Percentiles rank a stretch among this genome's conserved stretches.
Conservation (phyloP, 1,284 basidiomycete species). For the Irpex rosettiformis region DNA sequence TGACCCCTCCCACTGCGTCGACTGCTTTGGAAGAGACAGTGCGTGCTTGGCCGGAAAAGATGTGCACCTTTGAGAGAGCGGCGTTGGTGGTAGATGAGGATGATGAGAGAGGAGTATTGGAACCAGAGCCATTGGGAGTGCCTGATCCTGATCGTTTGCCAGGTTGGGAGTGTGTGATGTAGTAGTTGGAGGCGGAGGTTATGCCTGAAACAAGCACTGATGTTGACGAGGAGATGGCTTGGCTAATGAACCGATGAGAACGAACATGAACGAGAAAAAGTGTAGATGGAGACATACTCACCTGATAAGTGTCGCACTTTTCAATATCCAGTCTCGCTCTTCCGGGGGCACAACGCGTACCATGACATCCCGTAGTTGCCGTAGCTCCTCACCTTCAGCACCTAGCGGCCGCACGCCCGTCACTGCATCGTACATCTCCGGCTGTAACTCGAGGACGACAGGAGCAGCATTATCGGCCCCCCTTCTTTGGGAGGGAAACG, state of each 20-base stretch:
- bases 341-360: slow-evolving; percentile 60
- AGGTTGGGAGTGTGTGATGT: slow-evolving; percentile 57
- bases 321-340: slow-evolving; percentile 73
- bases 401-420: slow-evolving; percentile 23
- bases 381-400: slow-evolving; percentile 33
- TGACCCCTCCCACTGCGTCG: slow-evolving; percentile 59
- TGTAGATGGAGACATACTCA: slow-evolving; percentile 29
- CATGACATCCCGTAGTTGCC: slow-evolving; percentile 49
- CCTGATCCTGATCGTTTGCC: slow-evolving; percentile 22
- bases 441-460: slow-evolving; percentile 70
- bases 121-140: slow-evolving; percentile 18
- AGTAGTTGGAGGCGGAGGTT: slow-evolving; percentile 58
- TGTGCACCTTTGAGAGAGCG: slow-evolving; percentile 57
- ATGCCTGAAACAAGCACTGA: slow-evolving; percentile 62
- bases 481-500: slow-evolving; percentile 23
- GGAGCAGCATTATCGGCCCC: slow-evolving; percentile 39
- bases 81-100: slow-evolving; percentile 19
- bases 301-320: slow-evolving; percentile 68
- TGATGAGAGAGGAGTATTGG: slow-evolving; percentile 24
- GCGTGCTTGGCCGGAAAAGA: slow-evolving; percentile 63
- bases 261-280: background rate
- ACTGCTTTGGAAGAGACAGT: slow-evolving; percentile 64
- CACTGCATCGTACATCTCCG: slow-evolving; percentile 29
- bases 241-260: slow-evolving; percentile 35
- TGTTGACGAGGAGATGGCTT: slow-evolving; percentile 67